Conservation (phyloP, 768 basidiomycete genomes). For the Suillus lakei region DNA sequence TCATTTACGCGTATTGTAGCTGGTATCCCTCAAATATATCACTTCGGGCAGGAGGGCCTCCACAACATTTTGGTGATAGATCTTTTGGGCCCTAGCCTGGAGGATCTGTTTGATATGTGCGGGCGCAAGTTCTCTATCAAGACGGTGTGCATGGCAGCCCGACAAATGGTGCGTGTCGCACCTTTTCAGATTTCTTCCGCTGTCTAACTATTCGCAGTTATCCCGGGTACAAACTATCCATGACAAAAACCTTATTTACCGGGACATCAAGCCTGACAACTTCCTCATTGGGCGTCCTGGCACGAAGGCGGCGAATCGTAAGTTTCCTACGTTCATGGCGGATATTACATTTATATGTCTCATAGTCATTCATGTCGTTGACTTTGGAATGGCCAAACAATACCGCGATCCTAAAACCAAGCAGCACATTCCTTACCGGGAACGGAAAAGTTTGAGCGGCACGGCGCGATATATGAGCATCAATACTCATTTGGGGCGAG, state of each 20-base stretch:
- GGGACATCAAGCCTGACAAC: conserved; percentile 99
- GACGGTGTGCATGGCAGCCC: conserved; percentile 98
- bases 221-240: conserved; percentile 97
- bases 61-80: conserved; percentile 99
- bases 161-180: conserved; percentile 80
- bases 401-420: conserved; percentile 99
- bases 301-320: conserved; percentile 87
- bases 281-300: conserved; percentile 95
- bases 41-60: conserved; percentile 98
- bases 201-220: conserved; percentile 54
- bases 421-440: conserved; percentile 98
- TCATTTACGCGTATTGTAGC: conserved; percentile 50
- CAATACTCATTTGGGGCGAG: conserved; percentile 97
- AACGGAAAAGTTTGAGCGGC: conserved; percentile 95
- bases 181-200: conserved; percentile 2
- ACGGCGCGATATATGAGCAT: conserved; percentile 99
- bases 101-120: conserved; percentile 99
- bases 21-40: conserved; percentile 98
- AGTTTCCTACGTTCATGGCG: conserved; percentile 16
- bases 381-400: conserved; percentile 99
- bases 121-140: conserved; percentile 97
- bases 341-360: background rate
- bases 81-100: conserved; percentile 93
- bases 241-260: conserved; percentile 99
- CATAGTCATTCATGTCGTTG: conserved; percentile 88